Conservation (phyloP, 2,329 filamentous ascomycete genomes). For the Scedosporium apiospermum region DNA sequence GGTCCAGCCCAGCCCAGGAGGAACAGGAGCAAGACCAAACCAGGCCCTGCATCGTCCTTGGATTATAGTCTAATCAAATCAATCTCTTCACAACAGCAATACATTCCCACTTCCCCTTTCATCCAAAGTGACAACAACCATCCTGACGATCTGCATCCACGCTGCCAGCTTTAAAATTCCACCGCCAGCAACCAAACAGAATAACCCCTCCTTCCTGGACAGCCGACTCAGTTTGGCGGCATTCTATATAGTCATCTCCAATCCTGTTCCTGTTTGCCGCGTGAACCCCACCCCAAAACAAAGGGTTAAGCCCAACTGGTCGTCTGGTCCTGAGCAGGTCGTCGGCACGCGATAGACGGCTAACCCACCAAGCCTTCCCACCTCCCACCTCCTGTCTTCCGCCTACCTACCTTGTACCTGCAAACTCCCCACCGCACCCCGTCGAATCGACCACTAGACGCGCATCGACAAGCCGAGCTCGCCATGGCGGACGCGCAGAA, state of each 20-base stretch:
- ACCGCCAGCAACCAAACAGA: neutral
- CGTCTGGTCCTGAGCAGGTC: neutral
- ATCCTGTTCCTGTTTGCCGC: neutral
- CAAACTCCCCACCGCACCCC: constrained; percentile 9
- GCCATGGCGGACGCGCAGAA: constrained; percentile 82
- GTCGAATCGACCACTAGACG: constrained; percentile 12
- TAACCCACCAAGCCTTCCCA: constrained; percentile 13
- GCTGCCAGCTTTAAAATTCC: neutral
- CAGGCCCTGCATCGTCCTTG: neutral
- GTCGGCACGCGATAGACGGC: constrained; percentile 14
- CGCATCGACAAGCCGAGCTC: constrained; percentile 28
- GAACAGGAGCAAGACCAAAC: neutral
- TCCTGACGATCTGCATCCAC: neutral
- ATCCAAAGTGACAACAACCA: neutral
- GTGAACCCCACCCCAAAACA: neutral
- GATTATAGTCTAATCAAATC: neutral
- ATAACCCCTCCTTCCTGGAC: neutral
- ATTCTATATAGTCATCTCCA: neutral
- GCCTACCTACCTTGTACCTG: constrained; percentile 7
- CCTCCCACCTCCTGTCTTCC: constrained; percentile 7
- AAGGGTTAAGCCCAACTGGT: constrained; percentile 2
- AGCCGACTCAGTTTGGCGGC: neutral
- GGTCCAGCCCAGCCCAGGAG: neutral
- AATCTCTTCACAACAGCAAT: constrained; percentile 1
- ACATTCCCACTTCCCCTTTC: neutral